phyloP scores from a whole-genome alignment of 1,284 basidiomycete genomes.

The Boletellus sp. region DNA sequence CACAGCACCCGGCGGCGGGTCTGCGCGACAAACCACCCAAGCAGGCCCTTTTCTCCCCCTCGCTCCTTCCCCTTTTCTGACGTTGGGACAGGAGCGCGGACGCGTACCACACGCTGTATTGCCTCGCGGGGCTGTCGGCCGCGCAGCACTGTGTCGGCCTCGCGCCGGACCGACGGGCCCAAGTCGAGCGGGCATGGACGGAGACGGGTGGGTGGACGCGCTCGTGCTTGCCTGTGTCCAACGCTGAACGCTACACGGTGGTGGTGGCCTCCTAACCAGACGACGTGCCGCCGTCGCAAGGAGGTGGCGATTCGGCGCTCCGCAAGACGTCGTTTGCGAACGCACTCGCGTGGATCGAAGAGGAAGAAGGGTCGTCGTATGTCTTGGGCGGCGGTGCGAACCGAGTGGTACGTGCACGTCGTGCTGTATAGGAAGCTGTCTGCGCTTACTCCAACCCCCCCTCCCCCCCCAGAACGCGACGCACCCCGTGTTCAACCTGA shows the following conservation, averaged over 20 bases:
- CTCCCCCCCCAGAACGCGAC: conserved; percentile 72
- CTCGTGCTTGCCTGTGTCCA: no score
- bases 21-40: conserved; percentile 95
- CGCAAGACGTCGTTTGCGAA: conserved; percentile 56
- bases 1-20: conserved; percentile 82
- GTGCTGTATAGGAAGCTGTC: no score
- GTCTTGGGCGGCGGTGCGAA: conserved; percentile 67
- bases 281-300: no score
- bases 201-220: conserved; percentile 13
- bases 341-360: conserved; percentile 74
- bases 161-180: conserved; percentile 40
- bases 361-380: conserved; percentile 53
- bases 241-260: no score
- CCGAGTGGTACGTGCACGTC: conserved; percentile 56
- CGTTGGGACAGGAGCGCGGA: conserved; percentile 60
- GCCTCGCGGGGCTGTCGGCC: conserved; percentile 81
- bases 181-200: conserved; percentile 46
- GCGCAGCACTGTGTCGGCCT: conserved; percentile 78
- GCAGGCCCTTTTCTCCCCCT: conserved; percentile 33
- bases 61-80: no score
- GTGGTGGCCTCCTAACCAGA: no score
- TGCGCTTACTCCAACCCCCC: no score
- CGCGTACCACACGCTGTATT: conserved; percentile 90
- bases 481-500: conserved; percentile 84
- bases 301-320: conserved; percentile 32